Evolutionary conservation across 2,329 filamentous ascomycete species (phyloP).

Genomic region (Penicillium frequentans): DNA sequence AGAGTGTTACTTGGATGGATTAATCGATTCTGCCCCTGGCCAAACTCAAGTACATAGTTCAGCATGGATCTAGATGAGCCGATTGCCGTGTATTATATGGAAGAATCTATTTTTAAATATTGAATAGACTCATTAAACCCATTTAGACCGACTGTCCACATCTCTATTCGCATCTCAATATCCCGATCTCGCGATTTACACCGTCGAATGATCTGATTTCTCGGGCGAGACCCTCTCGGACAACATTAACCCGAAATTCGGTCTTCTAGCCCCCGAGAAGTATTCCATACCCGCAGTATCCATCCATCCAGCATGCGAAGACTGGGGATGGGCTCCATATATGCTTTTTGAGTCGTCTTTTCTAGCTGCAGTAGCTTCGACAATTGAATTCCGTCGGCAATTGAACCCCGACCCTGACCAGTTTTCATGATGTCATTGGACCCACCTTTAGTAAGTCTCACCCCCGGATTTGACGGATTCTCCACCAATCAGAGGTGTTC

Average conservation of each 20-base stretch:
- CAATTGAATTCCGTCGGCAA: slow-evolving; percentile 20
- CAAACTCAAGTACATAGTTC: too few relatives aligned
- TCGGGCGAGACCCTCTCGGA: slow-evolving; percentile 14
- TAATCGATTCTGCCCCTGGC: slow-evolving; percentile 10
- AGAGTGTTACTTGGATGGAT: slow-evolving; percentile 61
- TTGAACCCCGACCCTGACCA: slow-evolving; percentile 6
- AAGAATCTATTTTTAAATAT: neutral
- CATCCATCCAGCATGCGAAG: neutral
- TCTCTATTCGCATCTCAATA: neutral
- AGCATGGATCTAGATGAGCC: neutral
- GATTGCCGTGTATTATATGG: neutral
- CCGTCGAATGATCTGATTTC: neutral
- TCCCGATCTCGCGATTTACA: neutral
- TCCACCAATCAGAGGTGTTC: neutral
- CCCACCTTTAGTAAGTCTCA: slow-evolving; percentile 5
- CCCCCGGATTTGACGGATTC: slow-evolving; percentile 13
- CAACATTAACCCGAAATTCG: slow-evolving; percentile 11
- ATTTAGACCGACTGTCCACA: neutral
- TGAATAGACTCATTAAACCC: neutral
- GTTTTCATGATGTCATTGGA: neutral
- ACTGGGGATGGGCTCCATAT: neutral
- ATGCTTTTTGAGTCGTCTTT: neutral
- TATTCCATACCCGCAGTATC: neutral
- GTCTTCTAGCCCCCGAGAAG: neutral
- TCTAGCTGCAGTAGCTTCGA: neutral